phyloP scores from a whole-genome alignment of 805 yeast species.

The Metschnikowia dekortorum region DNA sequence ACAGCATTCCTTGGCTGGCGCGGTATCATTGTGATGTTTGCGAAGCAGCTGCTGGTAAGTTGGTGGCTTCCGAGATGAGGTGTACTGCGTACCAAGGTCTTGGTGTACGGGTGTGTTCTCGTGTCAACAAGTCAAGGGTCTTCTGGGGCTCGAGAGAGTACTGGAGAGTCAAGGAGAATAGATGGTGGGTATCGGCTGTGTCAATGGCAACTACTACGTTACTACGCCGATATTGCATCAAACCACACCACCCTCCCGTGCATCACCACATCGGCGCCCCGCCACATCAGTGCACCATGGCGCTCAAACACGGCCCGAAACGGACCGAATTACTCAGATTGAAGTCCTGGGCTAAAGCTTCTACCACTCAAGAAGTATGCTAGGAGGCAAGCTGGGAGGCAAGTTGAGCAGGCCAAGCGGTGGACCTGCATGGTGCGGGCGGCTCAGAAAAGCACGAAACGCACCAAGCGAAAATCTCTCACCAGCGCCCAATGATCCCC shows the following conservation, averaged over 20 bases:
- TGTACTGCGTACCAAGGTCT: not conserved
- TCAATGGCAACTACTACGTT: too few species aligned
- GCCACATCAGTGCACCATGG: too few species aligned
- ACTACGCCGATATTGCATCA: too few species aligned
- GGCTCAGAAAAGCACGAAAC: not conserved
- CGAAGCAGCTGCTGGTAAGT: not conserved
- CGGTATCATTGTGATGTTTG: conserved; percentile 12
- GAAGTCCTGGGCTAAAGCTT: too few species aligned
- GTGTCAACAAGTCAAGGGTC: too few species aligned
- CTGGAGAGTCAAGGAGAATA: not conserved
- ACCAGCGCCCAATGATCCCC: not conserved
- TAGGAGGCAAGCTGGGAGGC: too few species aligned
- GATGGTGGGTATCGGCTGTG: too few species aligned
- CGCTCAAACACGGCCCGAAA: too few species aligned
- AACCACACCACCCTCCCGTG: too few species aligned
- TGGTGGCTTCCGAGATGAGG: conserved; percentile 1
- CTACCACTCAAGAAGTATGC: too few species aligned
- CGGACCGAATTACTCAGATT: too few species aligned
- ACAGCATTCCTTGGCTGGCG: conserved; percentile 39
- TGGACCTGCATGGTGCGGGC: not conserved
- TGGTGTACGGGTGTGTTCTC: not conserved
- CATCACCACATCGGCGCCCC: too few species aligned
- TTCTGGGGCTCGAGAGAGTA: not conserved
- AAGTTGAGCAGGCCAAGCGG: not conserved
- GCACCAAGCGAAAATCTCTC: not conserved